Evolutionary conservation across 2,329 filamentous ascomycete genomes (phyloP), one percentile per base, ranked within the genome.

Genomic region (Arthrobotrys megalospora): DNA sequence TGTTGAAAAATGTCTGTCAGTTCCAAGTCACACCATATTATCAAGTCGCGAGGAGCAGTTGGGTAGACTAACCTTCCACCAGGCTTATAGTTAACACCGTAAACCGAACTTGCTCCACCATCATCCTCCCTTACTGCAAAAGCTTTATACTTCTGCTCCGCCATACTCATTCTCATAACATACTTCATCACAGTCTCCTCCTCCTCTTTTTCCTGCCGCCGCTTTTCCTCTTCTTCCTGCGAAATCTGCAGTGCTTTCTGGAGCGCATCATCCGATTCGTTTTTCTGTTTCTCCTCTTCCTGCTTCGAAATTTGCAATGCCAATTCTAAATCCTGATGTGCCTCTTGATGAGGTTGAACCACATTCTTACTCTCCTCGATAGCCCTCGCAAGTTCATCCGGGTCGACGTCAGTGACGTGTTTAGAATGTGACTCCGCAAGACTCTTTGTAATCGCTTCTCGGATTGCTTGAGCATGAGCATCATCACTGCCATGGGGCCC

Each of bases 171-270:
- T 85, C 90, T 91, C 86, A 91, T 92, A 47, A 93, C 88, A 83
- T 93, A 93, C 81, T 93, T 91, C 82, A 94, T 83, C 7, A 94
- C 89, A 73, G 92, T 89, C 70, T 93, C 89, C 82, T 94, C 91
- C 82, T 94, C 92, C 0, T 87, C 88, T 82, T 84, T 86, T 68
- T 78, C 82, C 82, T 76, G 76, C 82, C 79, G 73, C 67, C 85
- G 83, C 43, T 83, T 84, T 58, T 84, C 83, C 41, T 86, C 84
- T 3, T 85, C 84, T 50, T 85, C 84, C 80, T 86, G 81, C 2
- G 65, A 84, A 0, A 86, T 87, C 62, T 85, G 85, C 66, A 85
- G 83, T 21, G 87, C 84, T 0, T 84, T 86, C 12, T 83, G 84
- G 43, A 83, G 82, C 5, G 86, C 76, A 65, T 85, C 84, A 7